Evolutionary conservation across 352 stramenopile genomes (phyloP), one percentile per base, ranked within the genome.

Genomic region (Pythium aphanidermatum): DNA sequence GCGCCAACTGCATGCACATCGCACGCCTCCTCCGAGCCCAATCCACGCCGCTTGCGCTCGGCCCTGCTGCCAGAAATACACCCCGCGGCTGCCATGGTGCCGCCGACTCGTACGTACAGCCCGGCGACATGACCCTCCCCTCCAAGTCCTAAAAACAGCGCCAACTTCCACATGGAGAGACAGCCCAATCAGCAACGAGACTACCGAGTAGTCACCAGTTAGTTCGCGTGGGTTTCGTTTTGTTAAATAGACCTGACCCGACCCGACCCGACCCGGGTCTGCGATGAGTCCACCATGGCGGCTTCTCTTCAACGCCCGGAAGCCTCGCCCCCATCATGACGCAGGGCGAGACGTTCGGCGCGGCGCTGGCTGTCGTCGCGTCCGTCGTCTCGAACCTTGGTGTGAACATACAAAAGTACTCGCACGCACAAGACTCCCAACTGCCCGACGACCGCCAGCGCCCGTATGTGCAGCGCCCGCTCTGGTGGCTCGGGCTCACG

Each of bases 391-490:
- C 81, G 24, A 96, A 96, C 43, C 54, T 96, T 21, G 86, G 86
- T 47, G 81, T 95, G 25, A 96, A 96, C 51, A 74, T 94, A 24
- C 82, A 96, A 52, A 95, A 96, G 63, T 92, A 84, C 55, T 93
- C 78, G 33, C 84, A 95, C 57, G 68, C 65, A 5, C 58, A 58
- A 13, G 83, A 96, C 45, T 55, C 70, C 8, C 39, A 51, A 33
- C 50, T 57, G 23, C 70, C 78, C 4, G 47, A 55, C 19, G 42
- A 45, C n/a, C 54, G 74, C 20, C 83, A 84, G 35, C 68, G 72
- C 9, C 63, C 81, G 19, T 96, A 95, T 63, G 65, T 93, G 19
- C 72, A 67, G n/a, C 83, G 87, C 7, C 86, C 86, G 23, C 59
- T 95, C 31, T 96, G 86, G 86, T 92, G 82, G 77, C 6, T 95